Conservation (phyloP, 371 early-diverging fungal species). For the Lichtheimia corymbifera region DNA sequence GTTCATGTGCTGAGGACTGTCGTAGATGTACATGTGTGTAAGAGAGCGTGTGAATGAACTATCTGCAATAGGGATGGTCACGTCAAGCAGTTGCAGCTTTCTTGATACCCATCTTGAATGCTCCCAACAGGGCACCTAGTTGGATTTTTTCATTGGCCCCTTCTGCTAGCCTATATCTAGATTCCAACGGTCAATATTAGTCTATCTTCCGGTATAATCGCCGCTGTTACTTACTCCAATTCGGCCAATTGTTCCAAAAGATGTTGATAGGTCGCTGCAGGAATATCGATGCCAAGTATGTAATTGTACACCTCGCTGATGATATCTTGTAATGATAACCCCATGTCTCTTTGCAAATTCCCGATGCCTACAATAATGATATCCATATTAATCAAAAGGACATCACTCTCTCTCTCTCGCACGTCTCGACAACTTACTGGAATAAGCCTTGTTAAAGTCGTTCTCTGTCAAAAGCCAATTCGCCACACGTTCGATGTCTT, state of each 20-base stretch:
- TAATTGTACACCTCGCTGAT: conserved; percentile 72
- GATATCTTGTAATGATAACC: conserved; percentile 90
- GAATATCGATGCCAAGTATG: conserved; percentile 67
- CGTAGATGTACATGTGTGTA: too few species aligned
- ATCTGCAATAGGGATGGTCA: too few species aligned
- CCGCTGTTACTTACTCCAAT: conserved; percentile 70
- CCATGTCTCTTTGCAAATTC: conserved; percentile 76
- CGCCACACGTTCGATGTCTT: conserved; percentile 80
- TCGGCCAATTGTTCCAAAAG: conserved; percentile 82
- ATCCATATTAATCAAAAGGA: too few species aligned
- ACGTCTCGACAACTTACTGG: conserved; percentile 50
- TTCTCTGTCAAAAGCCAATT: conserved; percentile 80
- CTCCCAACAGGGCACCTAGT: conserved; percentile 76
- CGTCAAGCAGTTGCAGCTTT: conserved; percentile 12
- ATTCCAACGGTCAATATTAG: neutral
- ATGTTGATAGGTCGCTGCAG: conserved; percentile 61
- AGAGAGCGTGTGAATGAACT: too few species aligned
- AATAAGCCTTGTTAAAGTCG: conserved; percentile 78
- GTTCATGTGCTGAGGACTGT: too few species aligned
- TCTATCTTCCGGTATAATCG: neutral
- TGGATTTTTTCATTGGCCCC: conserved; percentile 87
- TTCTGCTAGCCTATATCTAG: conserved; percentile 72
- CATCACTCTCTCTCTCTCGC: neutral
- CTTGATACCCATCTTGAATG: conserved; percentile 64
- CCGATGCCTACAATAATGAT: conserved; percentile 58